A percentile compares a stretch with the other conserved stretches of the same genome.
Conservation (phyloP, 148 eudicot genomes). For the Vaccinium vitisidaea region DNA sequence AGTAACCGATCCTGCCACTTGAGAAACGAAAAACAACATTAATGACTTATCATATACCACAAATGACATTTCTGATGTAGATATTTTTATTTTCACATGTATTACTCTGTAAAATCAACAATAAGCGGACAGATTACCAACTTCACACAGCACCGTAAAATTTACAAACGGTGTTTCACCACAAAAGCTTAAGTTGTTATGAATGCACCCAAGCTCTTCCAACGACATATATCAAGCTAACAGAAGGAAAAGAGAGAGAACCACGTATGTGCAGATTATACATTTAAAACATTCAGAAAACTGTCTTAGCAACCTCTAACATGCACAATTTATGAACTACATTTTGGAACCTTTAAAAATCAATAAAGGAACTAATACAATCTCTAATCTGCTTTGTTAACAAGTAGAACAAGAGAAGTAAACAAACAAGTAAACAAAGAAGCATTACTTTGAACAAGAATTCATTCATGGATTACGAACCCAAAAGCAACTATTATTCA, state of each 20-base stretch:
- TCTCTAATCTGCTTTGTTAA: not conserved
- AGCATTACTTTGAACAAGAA: not conserved
- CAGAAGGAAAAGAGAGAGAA: not conserved
- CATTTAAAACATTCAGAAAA: not conserved
- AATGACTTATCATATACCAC: not conserved
- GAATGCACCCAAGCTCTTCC: not conserved
- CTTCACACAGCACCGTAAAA: not conserved
- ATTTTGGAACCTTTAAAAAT: not conserved
- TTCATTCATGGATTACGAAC: not conserved
- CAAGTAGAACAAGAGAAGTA: not conserved
- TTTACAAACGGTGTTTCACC: too few relatives aligned
- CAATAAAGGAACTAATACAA: not conserved
- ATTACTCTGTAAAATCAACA: not conserved
- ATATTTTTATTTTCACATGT: not conserved
- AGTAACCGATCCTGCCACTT: slow-evolving; percentile 93
- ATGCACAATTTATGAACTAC: not conserved
- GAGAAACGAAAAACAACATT: slow-evolving; percentile 22
- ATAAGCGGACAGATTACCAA: not conserved
- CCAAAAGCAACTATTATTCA: not conserved
- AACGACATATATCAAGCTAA: not conserved
- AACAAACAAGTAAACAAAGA: not conserved
- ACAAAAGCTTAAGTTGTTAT: too few relatives aligned
- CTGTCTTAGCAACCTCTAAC: not conserved
- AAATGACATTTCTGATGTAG: not conserved
- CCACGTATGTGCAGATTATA: not conserved